Base-by-base conservation (phyloP, 2,329 filamentous ascomycete genomes). In the Colletotrichum nymphaeae region DNA sequence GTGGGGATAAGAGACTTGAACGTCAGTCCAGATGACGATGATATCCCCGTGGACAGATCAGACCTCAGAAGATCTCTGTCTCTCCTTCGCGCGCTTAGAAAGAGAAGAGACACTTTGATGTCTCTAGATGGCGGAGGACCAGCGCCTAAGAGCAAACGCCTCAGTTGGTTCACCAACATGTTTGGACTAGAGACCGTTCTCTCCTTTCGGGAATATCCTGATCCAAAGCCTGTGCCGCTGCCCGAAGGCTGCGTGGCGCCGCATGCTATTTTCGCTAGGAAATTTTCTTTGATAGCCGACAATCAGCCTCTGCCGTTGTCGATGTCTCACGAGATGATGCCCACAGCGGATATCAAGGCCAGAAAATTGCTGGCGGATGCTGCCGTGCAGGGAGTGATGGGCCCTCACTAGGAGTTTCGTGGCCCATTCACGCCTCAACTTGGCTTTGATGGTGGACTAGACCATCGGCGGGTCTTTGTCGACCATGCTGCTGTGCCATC, bases 361-460 rank as follows among this genome's bases (percentile, higher is more conserved):
- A 81, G 81, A n/a, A 79, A 84, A 46, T 78, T 79, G 24, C 77
- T 81, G 5, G 71, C 79, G 19, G 77, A 80, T 66, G 78, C 79
- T 24, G 77, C 76, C 32, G 75, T 75, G 52, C 74, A 75, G 32
- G 81, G 78, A 11, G 60, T 81, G 9, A 37, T 83, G 26, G 77
- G 76, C 52, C 70, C 75, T 8, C 66, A 78, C 2, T 81, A 79
- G 80, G 78, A 77, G 46, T 85, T 85, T 69, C 80, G 80, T 4
- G 84, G 84, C 2, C 85, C 85, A 0, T 85, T 86, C 30, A 86
- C 84, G 1, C 84, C 85, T 14, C 83, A 86, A 65, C 79, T 86
- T 26, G 84, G 84, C 63, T 85, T 85, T 58, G 85, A 87, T 72
- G 82, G 85, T 22, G 84, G 85, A 1, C 78, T 86, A 53, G 85